These are phyloP conservation scores for Eucalyptus curtisii DNA, from an alignment of 345 rosid species.

Conservation along the genomic window DNA sequence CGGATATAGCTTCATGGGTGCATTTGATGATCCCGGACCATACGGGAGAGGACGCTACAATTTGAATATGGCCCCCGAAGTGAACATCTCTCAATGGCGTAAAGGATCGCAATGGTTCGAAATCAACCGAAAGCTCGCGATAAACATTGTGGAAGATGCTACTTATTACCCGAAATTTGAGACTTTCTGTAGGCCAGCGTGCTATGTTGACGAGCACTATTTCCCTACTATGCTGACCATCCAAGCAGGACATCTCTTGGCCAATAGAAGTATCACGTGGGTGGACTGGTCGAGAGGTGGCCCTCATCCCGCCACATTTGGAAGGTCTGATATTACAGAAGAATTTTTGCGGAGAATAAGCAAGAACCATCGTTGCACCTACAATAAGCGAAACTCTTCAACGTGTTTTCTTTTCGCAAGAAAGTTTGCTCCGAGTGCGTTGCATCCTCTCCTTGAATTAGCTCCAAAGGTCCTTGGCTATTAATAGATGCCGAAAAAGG, in stretches of 20 bases:
- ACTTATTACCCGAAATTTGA: conserved; percentile 54
- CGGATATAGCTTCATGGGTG: conserved; percentile 66
- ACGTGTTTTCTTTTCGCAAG: neutral
- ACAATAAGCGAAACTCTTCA: conserved; percentile 35
- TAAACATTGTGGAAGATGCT: conserved; percentile 53
- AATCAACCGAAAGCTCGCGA: conserved; percentile 61
- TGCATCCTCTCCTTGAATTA: neutral
- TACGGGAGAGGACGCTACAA: conserved; percentile 82
- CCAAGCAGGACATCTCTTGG: conserved; percentile 40
- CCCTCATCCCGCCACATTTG: conserved; percentile 88
- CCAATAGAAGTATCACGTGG: conserved; percentile 86
- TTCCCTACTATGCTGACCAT: conserved; percentile 93
- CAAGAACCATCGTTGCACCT: conserved; percentile 32
- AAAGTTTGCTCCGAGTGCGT: neutral
- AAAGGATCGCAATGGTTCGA: conserved; percentile 98
- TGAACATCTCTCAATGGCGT: conserved; percentile 65
- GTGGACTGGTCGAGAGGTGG: conserved; percentile 99
- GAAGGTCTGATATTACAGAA: conserved; percentile 50
- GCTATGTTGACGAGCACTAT: conserved; percentile 93
- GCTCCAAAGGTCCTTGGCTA: conserved; percentile 24
- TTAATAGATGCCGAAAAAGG: neutral
- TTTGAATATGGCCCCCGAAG: conserved; percentile 66
- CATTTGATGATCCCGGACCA: conserved; percentile 86
- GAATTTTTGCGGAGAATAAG: conserved; percentile 42
- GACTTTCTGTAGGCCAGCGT: conserved; percentile 71